Evolutionary conservation across 257 asterid genomes (phyloP), one percentile per base, ranked within the genome.

Genomic region (Oldenlandia corymbosa): DNA sequence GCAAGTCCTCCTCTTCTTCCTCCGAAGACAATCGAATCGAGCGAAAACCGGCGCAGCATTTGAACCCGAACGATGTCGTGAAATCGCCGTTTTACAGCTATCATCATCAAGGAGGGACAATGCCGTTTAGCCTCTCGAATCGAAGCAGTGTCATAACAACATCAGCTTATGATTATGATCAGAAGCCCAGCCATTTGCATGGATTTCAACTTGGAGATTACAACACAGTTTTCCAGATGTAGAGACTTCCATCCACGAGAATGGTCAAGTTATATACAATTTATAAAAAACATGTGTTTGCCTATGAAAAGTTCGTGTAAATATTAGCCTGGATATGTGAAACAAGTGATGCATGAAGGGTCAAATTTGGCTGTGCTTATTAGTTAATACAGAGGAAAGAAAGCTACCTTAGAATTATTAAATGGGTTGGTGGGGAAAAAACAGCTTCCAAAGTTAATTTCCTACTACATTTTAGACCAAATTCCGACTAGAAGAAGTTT

Each of bases 161-260:
- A 20, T 23, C 51, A 20, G 81, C 72, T 71, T 69, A 74, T 60
- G 76, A 72, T 2, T 69, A 60, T 26, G 86, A 73, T 17, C 50
- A 74, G 53, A 81, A 71, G 57, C 21, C 75, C 50, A 76, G 62
- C 28, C 76, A 73, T 26, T 77, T 69, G 17, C 78, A 70, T 50
- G 83, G 80, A 36, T 65, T 81, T 34, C 78, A 75, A 51, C 66
- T 83, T 54, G 87, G 81, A 58, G 80, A 68, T 39, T 72, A 74
- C 62, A 76, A 74, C 55, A 45, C 86, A 34, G 23, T 76, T 28
- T 78, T 79, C 65, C 85, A 81, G 66, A 68, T 78, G 79, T 75
- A 84, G 53, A 70, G 39, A 34, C 39, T 34, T 34, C 39, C 9
- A 4, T 3, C 4, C 17, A 18, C 32, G 47, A 41, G 24, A 17